Evolutionary conservation across 441 rosid species (phyloP), one percentile per base, ranked within the genome.

Genomic region (Eutrema salsugineum): DNA sequence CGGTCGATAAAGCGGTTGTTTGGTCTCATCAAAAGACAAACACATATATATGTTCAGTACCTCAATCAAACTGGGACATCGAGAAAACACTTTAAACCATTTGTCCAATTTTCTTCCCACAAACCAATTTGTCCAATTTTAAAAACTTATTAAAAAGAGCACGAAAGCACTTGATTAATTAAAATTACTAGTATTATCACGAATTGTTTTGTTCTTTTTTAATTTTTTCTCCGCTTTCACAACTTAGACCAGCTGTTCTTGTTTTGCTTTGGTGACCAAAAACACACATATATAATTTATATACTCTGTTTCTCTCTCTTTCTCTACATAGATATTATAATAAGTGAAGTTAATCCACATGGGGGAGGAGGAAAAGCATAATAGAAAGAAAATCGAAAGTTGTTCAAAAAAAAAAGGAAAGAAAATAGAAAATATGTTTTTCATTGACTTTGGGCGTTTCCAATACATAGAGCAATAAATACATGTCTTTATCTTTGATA

Each of bases 391-490:
- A 69, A 63, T 69, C 46, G 38, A 76, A 76, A 57, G n/a, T n/a
- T n/a, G n/a, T n/a, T n/a, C n/a, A n/a, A n/a, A n/a, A n/a, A n/a
- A n/a, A n/a, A n/a, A n/a, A n/a, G 55, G 47, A 70, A 70, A 54
- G 30, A 57, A 70, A 69, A 63, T 69, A 55, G 38, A 76, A 76
- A 57, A 70, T 42, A 70, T 14, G 50, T 57, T 76, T 70, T 56
- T 70, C 76, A 76, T 76, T 77, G 80, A 70, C 80, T 77, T 77
- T 70, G 72, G 50, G 68, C 46, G 63, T 77, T 77, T 77, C 72
- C 72, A 50, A 55, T 65, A 65, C 72, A 57, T 70, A 33, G 15
- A 64, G 71, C 72, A 77, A 77, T 71, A 77, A 77, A 65, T 77
- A 63, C 14, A 69, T 63, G 63, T 65, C 72, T 70, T 56, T 59